These are phyloP conservation scores for Nicotiana knightiana DNA, from an alignment of 257 asterid species.

Conservation along the genomic window DNA sequence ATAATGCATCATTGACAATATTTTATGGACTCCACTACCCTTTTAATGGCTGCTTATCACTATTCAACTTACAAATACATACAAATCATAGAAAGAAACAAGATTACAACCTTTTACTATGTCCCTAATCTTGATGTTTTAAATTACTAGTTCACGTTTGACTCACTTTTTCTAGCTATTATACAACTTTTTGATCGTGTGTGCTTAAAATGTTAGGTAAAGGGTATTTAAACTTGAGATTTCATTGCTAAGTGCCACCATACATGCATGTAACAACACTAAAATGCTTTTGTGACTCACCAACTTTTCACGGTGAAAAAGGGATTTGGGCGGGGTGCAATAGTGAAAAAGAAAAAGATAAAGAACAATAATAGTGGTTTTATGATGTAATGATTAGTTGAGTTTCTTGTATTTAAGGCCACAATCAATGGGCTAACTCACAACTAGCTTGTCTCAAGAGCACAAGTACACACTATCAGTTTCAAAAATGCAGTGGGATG, in stretches of 20 bases:
- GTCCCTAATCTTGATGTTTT: background rate
- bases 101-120: background rate
- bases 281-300: background rate
- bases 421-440: background rate
- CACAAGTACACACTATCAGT: background rate
- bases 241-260: background rate
- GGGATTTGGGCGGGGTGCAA: slow-evolving; percentile 2
- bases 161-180: background rate
- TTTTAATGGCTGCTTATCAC: background rate
- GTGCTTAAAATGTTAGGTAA: slow-evolving; percentile 1
- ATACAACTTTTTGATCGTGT: background rate
- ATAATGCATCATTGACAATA: background rate
- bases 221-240: background rate
- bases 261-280: background rate
- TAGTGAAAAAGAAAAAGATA: slow-evolving; percentile 8
- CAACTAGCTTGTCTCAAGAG: slow-evolving; percentile 17
- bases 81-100: background rate
- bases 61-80: background rate
- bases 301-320: slow-evolving; percentile 23
- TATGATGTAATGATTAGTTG: slow-evolving; percentile 27
- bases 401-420: slow-evolving; percentile 29
- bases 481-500: slow-evolving; percentile 26
- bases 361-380: slow-evolving; percentile 10
- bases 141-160: background rate
- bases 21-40: background rate